These are phyloP conservation scores for Neonectria faginata DNA, from an alignment of 2,329 filamentous ascomycete genomes.

Conservation along the genomic window DNA sequence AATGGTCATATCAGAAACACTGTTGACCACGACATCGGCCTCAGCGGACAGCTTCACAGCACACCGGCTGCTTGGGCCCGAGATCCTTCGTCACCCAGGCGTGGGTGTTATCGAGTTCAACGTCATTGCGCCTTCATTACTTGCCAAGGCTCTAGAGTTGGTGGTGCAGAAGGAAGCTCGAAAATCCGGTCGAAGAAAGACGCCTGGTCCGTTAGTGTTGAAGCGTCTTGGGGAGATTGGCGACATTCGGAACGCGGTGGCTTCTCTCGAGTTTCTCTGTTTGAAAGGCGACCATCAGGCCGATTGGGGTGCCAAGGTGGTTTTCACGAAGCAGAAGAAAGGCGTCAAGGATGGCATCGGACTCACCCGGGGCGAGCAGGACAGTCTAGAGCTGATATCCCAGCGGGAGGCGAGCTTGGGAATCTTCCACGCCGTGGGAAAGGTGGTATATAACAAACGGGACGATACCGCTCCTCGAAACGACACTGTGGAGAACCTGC, in stretches of 20 bases:
- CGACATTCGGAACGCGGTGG: slow-evolving; percentile 92
- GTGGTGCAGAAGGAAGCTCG: slow-evolving; percentile 88
- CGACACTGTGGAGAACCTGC: slow-evolving; percentile 65
- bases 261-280: slow-evolving; percentile 92
- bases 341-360: slow-evolving; percentile 65
- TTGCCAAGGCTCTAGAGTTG: slow-evolving; percentile 85
- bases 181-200: slow-evolving; percentile 78
- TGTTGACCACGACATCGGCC: slow-evolving; percentile 86
- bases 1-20: slow-evolving; percentile 90
- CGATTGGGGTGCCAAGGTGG: slow-evolving; percentile 80
- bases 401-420: slow-evolving; percentile 91
- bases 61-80: slow-evolving; percentile 87
- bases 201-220: slow-evolving; percentile 82
- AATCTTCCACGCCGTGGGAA: slow-evolving; percentile 96
- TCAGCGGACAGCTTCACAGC: slow-evolving; percentile 93
- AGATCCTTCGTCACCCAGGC: slow-evolving; percentile 84
- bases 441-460: slow-evolving; percentile 96
- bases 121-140: slow-evolving; percentile 84
- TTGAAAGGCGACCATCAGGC: slow-evolving; percentile 80
- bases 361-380: slow-evolving; percentile 81
- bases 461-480: slow-evolving; percentile 62
- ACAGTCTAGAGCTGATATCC: slow-evolving; percentile 83
- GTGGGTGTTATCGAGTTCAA: slow-evolving; percentile 92
- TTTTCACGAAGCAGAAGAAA: slow-evolving; percentile 76
- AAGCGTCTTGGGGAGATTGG: slow-evolving; percentile 86